These are phyloP conservation scores for Colletotrichum sidae DNA, from an alignment of 2,329 filamentous ascomycete species.

Conservation along the genomic window DNA sequence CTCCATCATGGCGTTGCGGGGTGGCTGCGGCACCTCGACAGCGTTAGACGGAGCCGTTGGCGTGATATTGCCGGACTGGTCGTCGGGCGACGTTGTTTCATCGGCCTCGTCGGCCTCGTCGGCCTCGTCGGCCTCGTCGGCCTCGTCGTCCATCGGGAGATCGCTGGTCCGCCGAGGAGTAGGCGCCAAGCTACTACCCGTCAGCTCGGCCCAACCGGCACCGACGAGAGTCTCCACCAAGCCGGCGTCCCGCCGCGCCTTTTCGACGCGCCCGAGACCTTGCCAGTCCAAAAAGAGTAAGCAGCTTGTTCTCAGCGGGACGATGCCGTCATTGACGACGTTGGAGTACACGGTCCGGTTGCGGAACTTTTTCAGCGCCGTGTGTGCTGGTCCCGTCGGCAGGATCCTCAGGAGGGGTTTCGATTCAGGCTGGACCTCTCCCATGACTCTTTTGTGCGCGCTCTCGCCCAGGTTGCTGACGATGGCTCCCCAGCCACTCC, in stretches of 20 bases:
- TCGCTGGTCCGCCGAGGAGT: conserved; percentile 58
- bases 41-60: conserved; percentile 49
- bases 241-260: conserved; percentile 90
- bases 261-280: conserved; percentile 91
- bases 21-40: conserved; percentile 77
- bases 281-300: conserved; percentile 98
- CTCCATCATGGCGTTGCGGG: conserved; percentile 72
- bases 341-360: conserved; percentile 96
- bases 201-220: conserved; percentile 95
- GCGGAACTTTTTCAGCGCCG: conserved; percentile 86
- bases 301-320: conserved; percentile 93
- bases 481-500: conserved; percentile 89
- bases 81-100: conserved; percentile 34
- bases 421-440: conserved; percentile 77
- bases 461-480: conserved; percentile 83
- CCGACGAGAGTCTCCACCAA: conserved; percentile 92
- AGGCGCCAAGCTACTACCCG: conserved; percentile 70
- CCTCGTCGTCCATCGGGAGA: conserved; percentile 43
- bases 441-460: conserved; percentile 68
- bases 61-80: conserved; percentile 34
- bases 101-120: conserved; percentile 25
- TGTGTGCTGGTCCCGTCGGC: conserved; percentile 90
- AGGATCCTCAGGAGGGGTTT: conserved; percentile 91
- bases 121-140: too few species aligned
- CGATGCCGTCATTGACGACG: conserved; percentile 97